Evolutionary conservation across 306 rosid genomes (phyloP).

Genomic region (cucumber (Cucumis sativus)): DNA sequence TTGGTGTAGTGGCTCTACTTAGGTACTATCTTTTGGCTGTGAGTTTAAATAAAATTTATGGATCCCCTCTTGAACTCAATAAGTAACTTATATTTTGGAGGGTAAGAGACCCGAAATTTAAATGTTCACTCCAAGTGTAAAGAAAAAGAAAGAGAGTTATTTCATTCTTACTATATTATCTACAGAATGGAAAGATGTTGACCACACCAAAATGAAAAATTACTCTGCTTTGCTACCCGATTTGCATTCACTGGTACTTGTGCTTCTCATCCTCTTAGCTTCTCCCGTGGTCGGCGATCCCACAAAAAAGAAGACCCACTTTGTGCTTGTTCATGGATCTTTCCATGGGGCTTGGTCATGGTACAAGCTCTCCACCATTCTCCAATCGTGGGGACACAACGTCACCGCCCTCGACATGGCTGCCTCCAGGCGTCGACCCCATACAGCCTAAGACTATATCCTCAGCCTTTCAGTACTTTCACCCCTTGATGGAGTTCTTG

Average conservation of each 20-base stretch:
- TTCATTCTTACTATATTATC: too few relatives aligned
- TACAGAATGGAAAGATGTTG: too few relatives aligned
- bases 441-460: background rate
- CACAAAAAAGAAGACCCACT: constrained; percentile 10
- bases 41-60: too few relatives aligned
- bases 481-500: constrained; percentile 30
- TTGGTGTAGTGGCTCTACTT: too few relatives aligned
- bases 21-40: too few relatives aligned
- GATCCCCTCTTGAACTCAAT: too few relatives aligned
- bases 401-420: constrained; percentile 29
- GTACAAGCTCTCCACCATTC: constrained; percentile 27
- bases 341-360: constrained; percentile 45
- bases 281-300: background rate
- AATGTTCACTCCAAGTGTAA: too few relatives aligned
- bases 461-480: constrained; percentile 19
- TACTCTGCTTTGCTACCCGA: background rate
- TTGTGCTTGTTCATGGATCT: constrained; percentile 35
- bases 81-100: too few relatives aligned
- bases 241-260: background rate
- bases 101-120: too few relatives aligned
- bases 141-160: too few relatives aligned
- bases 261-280: background rate
- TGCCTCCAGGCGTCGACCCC: constrained; percentile 20
- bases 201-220: too few relatives aligned
- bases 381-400: constrained; percentile 14